These are phyloP conservation scores for Aurifilum marmelostoma DNA, from an alignment of 2,329 filamentous ascomycete genomes.

Conservation along the genomic window DNA sequence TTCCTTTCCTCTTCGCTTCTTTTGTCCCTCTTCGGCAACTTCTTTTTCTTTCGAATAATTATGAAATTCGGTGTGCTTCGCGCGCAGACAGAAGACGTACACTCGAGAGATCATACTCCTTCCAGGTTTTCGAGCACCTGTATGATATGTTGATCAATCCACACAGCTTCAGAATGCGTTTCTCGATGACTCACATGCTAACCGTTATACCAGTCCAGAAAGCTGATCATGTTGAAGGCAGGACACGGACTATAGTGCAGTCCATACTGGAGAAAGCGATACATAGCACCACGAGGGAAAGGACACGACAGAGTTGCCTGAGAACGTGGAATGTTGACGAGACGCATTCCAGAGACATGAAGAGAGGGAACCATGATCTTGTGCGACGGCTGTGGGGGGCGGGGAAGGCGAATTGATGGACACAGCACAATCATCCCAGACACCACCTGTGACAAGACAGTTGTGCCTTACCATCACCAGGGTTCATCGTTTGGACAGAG, in stretches of 20 bases:
- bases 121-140: neutral
- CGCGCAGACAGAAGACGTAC: too few species aligned
- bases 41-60: too few species aligned
- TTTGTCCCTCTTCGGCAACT: too few species aligned
- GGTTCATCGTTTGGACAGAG: neutral
- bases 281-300: neutral
- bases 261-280: neutral
- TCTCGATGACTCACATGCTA: neutral
- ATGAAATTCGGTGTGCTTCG: neutral
- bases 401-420: neutral
- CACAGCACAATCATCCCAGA: neutral
- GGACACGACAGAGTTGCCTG: neutral
- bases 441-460: neutral
- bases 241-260: neutral
- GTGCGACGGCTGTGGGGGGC: neutral
- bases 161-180: neutral
- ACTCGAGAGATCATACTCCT: too few species aligned
- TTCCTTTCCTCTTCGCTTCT: neutral
- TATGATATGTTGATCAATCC: neutral
- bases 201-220: neutral
- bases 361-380: neutral
- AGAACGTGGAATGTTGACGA: neutral
- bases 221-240: neutral
- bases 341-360: neutral
- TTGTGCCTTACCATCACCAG: neutral